phyloP scores from a whole-genome alignment of 2,329 filamentous ascomycete species.

The Thielaviopsis populi region DNA sequence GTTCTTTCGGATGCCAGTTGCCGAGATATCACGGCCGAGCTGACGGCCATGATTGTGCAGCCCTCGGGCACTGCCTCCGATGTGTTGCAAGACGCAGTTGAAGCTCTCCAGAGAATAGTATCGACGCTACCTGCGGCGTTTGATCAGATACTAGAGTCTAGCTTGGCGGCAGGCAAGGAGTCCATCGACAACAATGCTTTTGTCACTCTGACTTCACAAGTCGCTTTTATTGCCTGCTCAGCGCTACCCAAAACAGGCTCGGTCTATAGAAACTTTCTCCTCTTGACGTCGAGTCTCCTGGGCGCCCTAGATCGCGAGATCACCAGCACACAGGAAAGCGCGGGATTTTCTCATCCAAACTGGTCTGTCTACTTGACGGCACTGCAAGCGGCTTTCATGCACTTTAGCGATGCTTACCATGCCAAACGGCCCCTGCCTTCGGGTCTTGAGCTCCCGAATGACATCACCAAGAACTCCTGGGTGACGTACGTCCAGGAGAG shows the following conservation, averaged over 20 bases:
- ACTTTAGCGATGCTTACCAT: slow-evolving; percentile 30
- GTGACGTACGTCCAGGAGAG: slow-evolving; percentile 19
- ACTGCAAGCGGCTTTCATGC: slow-evolving; percentile 25
- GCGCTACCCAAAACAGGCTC: slow-evolving; percentile 23
- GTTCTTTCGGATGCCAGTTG: slow-evolving; percentile 26
- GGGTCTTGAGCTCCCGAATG: slow-evolving; percentile 15
- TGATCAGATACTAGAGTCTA: slow-evolving; percentile 18
- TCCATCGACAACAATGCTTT: slow-evolving; percentile 21
- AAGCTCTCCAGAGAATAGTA: slow-evolving; percentile 28
- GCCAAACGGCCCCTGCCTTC: slow-evolving; percentile 15
- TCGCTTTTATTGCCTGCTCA: slow-evolving; percentile 38
- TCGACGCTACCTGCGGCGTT: slow-evolving; percentile 26
- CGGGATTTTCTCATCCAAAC: not conserved
- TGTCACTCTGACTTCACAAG: slow-evolving; percentile 27
- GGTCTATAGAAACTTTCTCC: slow-evolving; percentile 29
- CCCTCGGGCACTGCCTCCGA: slow-evolving; percentile 23
- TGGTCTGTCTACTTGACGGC: slow-evolving; percentile 18
- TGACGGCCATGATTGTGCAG: slow-evolving; percentile 21
- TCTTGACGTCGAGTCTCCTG: slow-evolving; percentile 21
- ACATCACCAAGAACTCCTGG: slow-evolving; percentile 21
- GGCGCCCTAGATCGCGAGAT: slow-evolving; percentile 9
- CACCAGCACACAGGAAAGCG: not conserved
- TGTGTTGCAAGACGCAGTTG: slow-evolving; percentile 29
- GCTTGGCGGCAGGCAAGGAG: not conserved
- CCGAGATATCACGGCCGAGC: slow-evolving; percentile 25